Conservation (phyloP, 1,139 yeast genomes). For the Taiozyma onychis region DNA sequence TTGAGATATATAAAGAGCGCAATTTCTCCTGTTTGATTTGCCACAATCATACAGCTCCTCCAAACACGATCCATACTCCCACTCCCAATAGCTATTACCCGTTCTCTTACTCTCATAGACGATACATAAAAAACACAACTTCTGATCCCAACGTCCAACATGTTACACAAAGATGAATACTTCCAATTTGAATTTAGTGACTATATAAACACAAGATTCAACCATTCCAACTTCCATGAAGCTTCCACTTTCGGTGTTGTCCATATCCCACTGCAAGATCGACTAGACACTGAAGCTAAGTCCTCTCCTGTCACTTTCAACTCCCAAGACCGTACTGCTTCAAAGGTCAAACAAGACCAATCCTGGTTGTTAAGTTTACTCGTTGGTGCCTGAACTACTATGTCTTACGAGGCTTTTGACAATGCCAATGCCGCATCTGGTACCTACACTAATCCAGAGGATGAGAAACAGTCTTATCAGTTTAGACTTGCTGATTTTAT, state of each 20-base stretch:
- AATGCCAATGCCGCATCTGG: background rate
- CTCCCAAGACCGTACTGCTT: background rate
- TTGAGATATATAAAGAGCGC: no score
- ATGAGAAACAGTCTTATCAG: background rate
- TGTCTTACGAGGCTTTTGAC: background rate
- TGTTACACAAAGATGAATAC: conserved; percentile 13
- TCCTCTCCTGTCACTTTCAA: background rate
- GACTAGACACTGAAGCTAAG: background rate
- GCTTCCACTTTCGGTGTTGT: background rate
- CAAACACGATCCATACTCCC: background rate
- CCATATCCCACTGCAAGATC: conserved; percentile 1
- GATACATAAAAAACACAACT: background rate
- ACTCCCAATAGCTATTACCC: background rate
- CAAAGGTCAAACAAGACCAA: conserved; percentile 15
- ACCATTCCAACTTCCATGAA: conserved; percentile 1
- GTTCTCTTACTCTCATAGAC: background rate
- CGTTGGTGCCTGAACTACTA: conserved; percentile 12
- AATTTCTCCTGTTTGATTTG: no score
- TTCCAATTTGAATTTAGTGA: conserved; percentile 13
- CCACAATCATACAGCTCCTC: no score
- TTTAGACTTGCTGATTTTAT: background rate
- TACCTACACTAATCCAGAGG: background rate
- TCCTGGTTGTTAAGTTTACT: conserved; percentile 23
- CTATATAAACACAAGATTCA: conserved; percentile 9
- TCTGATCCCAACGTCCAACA: background rate